A percentile compares a stretch with the other conserved stretches of the same genome.
These are phyloP conservation scores for Cystoderma amianthinum DNA, from an alignment of 768 basidiomycete species.

Conservation along the genomic window DNA sequence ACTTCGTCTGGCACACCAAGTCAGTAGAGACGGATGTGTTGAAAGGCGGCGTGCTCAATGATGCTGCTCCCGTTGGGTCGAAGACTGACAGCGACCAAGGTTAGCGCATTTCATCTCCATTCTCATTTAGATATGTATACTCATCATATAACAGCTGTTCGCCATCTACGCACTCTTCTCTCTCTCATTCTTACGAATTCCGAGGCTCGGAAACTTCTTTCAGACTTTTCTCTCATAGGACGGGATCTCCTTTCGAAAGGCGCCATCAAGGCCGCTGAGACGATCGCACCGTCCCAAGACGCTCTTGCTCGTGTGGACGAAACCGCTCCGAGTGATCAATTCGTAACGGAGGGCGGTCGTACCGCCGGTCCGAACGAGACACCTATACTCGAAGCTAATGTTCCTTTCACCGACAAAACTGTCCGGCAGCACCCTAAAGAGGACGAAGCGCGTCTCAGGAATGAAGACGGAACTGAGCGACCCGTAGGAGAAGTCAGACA, in stretches of 20 bases:
- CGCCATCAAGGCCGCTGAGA: constrained; percentile 63
- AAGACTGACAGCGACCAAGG: constrained; percentile 60
- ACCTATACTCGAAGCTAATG: constrained; percentile 21
- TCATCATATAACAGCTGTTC: constrained; percentile 45
- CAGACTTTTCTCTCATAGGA: constrained; percentile 71
- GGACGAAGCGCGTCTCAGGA: constrained; percentile 26
- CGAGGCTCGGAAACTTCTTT: constrained; percentile 83
- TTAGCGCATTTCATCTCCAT: constrained; percentile 18
- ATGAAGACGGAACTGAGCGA: constrained; percentile 24
- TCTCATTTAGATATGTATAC: constrained; percentile 2
- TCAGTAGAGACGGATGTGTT: constrained; percentile 30
- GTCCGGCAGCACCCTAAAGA: constrained; percentile 43
- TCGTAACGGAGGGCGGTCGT: constrained; percentile 41
- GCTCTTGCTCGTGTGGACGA: constrained; percentile 61
- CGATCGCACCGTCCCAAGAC: constrained; percentile 60
- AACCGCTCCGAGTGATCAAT: constrained; percentile 61
- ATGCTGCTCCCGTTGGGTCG: constrained; percentile 38
- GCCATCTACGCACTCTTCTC: constrained; percentile 83
- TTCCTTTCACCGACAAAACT: constrained; percentile 22
- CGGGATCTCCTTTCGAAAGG: constrained; percentile 78
- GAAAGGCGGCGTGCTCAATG: constrained; percentile 18
- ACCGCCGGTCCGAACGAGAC: constrained; percentile 21
- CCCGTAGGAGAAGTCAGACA: constrained; percentile 15
- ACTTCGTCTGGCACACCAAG: constrained; percentile 79
- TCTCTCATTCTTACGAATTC: constrained; percentile 88